These are phyloP conservation scores for Stagonosporopsis tanaceti DNA, from an alignment of 2,329 filamentous ascomycete genomes.

Conservation along the genomic window DNA sequence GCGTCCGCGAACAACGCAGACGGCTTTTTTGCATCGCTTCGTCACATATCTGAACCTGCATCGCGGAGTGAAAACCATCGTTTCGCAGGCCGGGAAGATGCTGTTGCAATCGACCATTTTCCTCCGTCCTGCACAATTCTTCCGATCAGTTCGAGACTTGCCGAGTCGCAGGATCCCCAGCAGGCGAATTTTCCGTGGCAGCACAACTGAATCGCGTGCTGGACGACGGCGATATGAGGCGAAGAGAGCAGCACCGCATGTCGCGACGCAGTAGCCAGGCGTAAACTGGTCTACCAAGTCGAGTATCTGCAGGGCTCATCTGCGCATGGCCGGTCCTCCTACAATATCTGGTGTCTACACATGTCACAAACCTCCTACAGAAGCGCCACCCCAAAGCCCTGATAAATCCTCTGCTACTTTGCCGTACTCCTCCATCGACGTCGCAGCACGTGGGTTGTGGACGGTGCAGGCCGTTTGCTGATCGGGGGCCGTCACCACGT, in stretches of 20 bases:
- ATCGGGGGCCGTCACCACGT: conserved; percentile 25
- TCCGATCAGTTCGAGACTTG: conserved; percentile 3
- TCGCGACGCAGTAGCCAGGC: conserved; percentile 21
- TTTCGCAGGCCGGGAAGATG: conserved; percentile 20
- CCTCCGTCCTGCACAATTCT: conserved; percentile 16
- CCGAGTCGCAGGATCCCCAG: conserved; percentile 13
- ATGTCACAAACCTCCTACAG: conserved; percentile 24
- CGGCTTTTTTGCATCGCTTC: conserved; percentile 26
- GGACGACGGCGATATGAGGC: conserved; percentile 16
- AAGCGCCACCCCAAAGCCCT: conserved; percentile 30
- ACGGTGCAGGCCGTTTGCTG: conserved; percentile 23
- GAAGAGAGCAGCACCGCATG: conserved; percentile 15
- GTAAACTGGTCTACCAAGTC: conserved; percentile 23
- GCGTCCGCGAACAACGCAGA: conserved; percentile 13
- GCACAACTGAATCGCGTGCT: conserved; percentile 20
- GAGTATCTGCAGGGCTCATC: conserved; percentile 18
- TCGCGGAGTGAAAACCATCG: conserved; percentile 26
- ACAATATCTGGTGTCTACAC: conserved; percentile 28
- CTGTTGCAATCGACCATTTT: conserved; percentile 22
- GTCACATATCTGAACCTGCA: conserved; percentile 29
- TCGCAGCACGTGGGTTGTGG: conserved; percentile 27
- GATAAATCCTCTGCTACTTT: conserved; percentile 33
- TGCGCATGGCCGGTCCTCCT: conserved; percentile 31
- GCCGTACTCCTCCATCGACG: conserved; percentile 30
- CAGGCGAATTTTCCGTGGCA: conserved; percentile 11